Base-by-base conservation (phyloP, 352 stramenopile species). In the Pythium periplocum region DNA sequence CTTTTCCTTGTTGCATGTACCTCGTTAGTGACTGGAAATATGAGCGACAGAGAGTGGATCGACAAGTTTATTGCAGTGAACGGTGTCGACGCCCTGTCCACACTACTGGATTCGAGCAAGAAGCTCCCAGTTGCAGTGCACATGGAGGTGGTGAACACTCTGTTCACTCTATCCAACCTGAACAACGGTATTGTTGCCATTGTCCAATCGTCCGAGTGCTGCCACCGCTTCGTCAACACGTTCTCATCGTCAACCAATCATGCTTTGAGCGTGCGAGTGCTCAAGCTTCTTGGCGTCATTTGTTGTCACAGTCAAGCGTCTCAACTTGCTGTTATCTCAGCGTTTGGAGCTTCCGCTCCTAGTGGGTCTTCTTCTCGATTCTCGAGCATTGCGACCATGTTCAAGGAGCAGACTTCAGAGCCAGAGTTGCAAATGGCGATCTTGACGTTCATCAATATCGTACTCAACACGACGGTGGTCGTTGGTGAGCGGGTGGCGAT, bases 111-210 rank as follows among this genome's bases (percentile, higher is more conserved):
- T 50, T 57, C 52, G 2, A 32, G 46, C 32, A 70, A 66, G 39
- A 57, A 38, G 6, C 11, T 61, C 10, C 66, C 64, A 7, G 33
- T 61, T 1, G 53, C 65, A 1, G 64, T 68, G 0, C 61, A 64
- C 9, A 67, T 56, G 0, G 73, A 90, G 48, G 69, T 77, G 0
- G 53, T 90, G 0, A 70, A 63, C 36, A 71, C 81, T 0, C 42
- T 90, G 7, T 78, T 88, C 30, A 54, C 78, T 6, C 51, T 90
- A 7, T 64, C 62, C 11, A 72, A 68, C 42, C 71, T 49, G 7
- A 62, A 54, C n/a, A 49, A 48, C 5, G 73, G 67, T 2, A 47
- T 76, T 0, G 4, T 48, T n/a, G 67, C 61, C 9, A 60, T 88
- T 37, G 30, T 71, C 4, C 52, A 73, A 45, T 52, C 57, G 4